Base-by-base conservation (phyloP, 345 rosid species). In the Salix dunnii region DNA sequence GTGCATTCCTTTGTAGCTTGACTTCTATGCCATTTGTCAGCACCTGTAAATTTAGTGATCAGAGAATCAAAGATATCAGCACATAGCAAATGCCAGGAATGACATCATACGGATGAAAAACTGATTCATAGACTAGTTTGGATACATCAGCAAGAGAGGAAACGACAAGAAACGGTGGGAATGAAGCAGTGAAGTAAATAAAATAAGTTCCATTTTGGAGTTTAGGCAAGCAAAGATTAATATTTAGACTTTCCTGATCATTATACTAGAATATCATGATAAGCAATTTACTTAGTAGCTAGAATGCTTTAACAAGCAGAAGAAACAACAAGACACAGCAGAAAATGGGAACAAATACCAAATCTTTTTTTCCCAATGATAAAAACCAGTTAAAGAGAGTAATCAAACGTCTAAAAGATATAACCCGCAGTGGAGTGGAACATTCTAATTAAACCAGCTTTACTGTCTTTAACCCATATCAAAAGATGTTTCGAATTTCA, bases 11-110 rank as follows among this genome's bases (percentile, higher is more conserved):
- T 85, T 95, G 99, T 73, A 95, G 87, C 86, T 95, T 95, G 72
- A 95, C 99, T 87, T 95, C 99, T 28, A 93, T 93, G 67, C 99
- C 99, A 83, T 95, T 95, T 0, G 99, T 95, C 76, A 95, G 91
- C 80, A 95, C 98, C 99, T 95, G 86, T 40, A 76, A 75, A 64
- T 77, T 78, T 38, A 76, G 71, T n/a, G 71, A 69, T 42, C 2
- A 18, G n/a, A 46, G 17, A 72, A 23, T 46, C 53, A 43, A 74
- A 79, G 40, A 62, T 73, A 82, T 71, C 72, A 74, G 55, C n/a
- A 49, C 51, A 70, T 61, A 58, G 13, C 6, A 76, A 70, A 42
- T 40, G 6, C 43, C 48, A 38, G 27, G 38, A 73, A 68, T 36
- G n/a, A 14, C 48, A 13, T n/a, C 0, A 7, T 18, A 6, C 68